Base-by-base conservation (phyloP, 176 grass and related monocot species). In the Microstegium vimineum region DNA sequence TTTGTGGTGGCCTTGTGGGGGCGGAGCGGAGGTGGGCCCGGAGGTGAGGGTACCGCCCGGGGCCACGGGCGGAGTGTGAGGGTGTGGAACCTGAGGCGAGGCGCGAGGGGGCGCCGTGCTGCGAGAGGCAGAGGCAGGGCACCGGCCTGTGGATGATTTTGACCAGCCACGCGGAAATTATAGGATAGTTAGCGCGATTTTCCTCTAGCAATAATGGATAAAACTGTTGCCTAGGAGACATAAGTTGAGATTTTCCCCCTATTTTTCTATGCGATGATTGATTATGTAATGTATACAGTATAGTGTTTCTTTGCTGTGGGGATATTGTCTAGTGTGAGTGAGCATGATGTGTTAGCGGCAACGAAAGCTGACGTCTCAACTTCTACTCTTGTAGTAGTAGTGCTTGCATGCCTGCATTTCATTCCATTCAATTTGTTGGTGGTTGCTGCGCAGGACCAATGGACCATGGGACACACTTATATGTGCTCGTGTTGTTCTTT, bases 1-100 rank as follows among this genome's bases (percentile, higher is more conserved):
- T 89, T 89, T 85, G 35, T 70, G n/a, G n/a, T n/a, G 76, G 87
- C 82, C 84, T 85, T 75, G 35, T 71, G 77, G 87, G 76, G 81
- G 46, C 26, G 45, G 8, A 37, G 17, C 40, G 20, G 35, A 25
- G 67, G 76, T 80, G 76, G 62, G 62, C 40, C 54, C 71, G 32
- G 18, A 71, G 82, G 82, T 89, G 70, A 69, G 62, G 40, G 37
- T 89, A 89, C 87, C 82, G 26, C 62, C 6, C 1, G 14, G 12
- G 25, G 49, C 27, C 10, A 5, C 46, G 14, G 46, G 10, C 57
- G 60, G 28, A 27, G 67, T n/a, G 36, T 10, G 69, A 6, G 46
- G 63, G 46, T 18, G 17, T 54, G 49, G 49, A 18, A 22, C 49
- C 15, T 2, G 65, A 10, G 62, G 73, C 61, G 23, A 17, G 16